phyloP scores from a whole-genome alignment of 2,329 filamentous ascomycete genomes.

The Phyllosticta ampelicida region DNA sequence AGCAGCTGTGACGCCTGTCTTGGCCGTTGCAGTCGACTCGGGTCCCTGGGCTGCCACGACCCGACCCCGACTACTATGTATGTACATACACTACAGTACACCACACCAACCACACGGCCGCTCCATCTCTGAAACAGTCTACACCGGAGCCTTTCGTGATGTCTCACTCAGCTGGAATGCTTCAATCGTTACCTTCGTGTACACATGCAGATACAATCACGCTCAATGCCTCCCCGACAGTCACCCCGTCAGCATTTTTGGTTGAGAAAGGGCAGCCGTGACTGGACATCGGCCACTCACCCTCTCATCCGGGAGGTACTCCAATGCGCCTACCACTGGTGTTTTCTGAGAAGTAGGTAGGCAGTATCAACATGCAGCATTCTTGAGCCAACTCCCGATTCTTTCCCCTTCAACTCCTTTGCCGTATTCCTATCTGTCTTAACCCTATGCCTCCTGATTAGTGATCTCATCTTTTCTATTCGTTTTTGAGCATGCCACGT shows the following conservation, averaged over 20 bases:
- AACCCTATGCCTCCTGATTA: background rate
- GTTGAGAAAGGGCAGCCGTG: too few relatives aligned
- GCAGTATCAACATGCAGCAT: background rate
- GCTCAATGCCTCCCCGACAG: too few relatives aligned
- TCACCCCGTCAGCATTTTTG: too few relatives aligned
- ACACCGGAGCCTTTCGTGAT: too few relatives aligned
- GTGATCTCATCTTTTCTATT: background rate
- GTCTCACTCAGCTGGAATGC: background rate
- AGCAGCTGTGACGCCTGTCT: background rate
- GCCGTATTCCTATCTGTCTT: background rate
- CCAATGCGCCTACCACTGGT: too few relatives aligned
- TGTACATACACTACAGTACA: too few relatives aligned
- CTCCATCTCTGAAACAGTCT: background rate
- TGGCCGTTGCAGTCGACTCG: background rate
- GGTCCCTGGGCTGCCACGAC: background rate
- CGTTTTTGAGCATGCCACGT: background rate
- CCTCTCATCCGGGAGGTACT: too few relatives aligned
- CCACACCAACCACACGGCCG: background rate
- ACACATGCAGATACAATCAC: too few relatives aligned
- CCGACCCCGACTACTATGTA: background rate
- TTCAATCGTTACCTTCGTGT: too few relatives aligned
- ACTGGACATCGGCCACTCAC: too few relatives aligned
- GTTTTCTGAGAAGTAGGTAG: too few relatives aligned
- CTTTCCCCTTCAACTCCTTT: background rate
- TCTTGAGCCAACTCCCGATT: background rate